These are phyloP conservation scores for Didymella glomerata DNA, from an alignment of 2,329 filamentous ascomycete species.

Conservation along the genomic window DNA sequence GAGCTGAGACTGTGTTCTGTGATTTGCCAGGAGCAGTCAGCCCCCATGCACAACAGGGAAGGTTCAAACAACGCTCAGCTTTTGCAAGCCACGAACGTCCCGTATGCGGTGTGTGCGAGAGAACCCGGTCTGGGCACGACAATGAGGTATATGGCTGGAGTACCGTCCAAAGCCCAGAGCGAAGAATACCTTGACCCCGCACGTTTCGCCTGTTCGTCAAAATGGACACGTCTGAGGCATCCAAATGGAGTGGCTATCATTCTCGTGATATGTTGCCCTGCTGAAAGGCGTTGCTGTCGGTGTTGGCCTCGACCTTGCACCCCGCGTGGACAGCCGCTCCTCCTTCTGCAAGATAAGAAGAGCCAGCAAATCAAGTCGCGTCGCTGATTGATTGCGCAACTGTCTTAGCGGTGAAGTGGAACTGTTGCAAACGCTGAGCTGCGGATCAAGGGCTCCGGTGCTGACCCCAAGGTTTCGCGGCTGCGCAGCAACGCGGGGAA, in stretches of 20 bases:
- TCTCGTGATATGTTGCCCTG: neutral
- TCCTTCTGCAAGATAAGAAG: neutral
- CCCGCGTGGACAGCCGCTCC: neutral
- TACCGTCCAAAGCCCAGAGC: neutral
- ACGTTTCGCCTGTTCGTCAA: neutral
- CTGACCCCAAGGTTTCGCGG: slow-evolving; percentile 3
- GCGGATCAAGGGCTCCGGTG: neutral
- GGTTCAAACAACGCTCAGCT: slow-evolving; percentile 24
- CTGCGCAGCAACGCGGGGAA: slow-evolving; percentile 6
- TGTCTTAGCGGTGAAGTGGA: neutral
- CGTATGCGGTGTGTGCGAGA: slow-evolving; percentile 12
- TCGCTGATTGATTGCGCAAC: neutral
- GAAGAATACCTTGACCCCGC: slow-evolving; percentile 7
- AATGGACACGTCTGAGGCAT: neutral
- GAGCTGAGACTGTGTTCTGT: slow-evolving; percentile 26
- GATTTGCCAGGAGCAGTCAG: slow-evolving; percentile 24
- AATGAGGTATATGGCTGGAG: slow-evolving; percentile 2
- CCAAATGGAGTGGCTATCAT: neutral
- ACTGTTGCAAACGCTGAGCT: neutral
- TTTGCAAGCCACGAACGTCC: slow-evolving; percentile 10
- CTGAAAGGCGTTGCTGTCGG: neutral
- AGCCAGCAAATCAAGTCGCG: neutral
- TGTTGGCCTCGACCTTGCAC: slow-evolving; percentile 5
- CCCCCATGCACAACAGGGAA: slow-evolving; percentile 24
- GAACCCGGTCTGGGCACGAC: slow-evolving; percentile 12